These are phyloP conservation scores for Trichosporon faecale DNA, from an alignment of 1,284 basidiomycete species.

Conservation along the genomic window DNA sequence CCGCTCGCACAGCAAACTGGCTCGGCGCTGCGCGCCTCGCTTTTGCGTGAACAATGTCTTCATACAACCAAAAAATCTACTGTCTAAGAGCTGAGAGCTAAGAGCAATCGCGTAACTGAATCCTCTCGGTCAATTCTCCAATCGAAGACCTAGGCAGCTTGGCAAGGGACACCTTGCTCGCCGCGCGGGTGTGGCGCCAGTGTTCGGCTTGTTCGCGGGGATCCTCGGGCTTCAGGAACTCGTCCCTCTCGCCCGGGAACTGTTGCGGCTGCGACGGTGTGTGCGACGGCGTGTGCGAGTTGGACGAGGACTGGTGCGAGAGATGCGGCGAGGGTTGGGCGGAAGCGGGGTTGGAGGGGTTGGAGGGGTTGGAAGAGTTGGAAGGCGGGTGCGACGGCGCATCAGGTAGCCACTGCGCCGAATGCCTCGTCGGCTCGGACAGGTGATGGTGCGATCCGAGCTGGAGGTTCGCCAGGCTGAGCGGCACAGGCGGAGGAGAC, in stretches of 20 bases:
- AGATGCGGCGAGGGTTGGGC: neutral
- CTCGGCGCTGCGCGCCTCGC: no score
- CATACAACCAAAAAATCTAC: conserved; percentile 5
- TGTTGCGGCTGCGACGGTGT: conserved; percentile 34
- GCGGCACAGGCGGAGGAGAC: conserved; percentile 54
- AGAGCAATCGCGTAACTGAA: neutral
- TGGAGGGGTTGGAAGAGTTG: no score
- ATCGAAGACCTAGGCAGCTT: conserved; percentile 17
- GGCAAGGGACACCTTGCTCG: conserved; percentile 70
- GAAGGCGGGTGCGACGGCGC: no score
- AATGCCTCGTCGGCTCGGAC: neutral
- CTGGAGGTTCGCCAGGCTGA: neutral
- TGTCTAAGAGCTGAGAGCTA: neutral
- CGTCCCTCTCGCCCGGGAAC: conserved; percentile 56
- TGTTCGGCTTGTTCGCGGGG: conserved; percentile 60
- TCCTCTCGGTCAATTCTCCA: conserved; percentile 13
- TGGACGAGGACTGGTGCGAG: neutral
- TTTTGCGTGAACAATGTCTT: neutral
- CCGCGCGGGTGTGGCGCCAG: conserved; percentile 77
- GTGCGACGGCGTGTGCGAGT: no score
- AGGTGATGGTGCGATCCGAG: neutral
- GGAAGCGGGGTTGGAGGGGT: no score
- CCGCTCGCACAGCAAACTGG: neutral
- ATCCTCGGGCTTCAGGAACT: conserved; percentile 1
- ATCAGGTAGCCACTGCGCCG: neutral